Conservation (phyloP, 441 rosid species). For the Corymbia citriodora region DNA sequence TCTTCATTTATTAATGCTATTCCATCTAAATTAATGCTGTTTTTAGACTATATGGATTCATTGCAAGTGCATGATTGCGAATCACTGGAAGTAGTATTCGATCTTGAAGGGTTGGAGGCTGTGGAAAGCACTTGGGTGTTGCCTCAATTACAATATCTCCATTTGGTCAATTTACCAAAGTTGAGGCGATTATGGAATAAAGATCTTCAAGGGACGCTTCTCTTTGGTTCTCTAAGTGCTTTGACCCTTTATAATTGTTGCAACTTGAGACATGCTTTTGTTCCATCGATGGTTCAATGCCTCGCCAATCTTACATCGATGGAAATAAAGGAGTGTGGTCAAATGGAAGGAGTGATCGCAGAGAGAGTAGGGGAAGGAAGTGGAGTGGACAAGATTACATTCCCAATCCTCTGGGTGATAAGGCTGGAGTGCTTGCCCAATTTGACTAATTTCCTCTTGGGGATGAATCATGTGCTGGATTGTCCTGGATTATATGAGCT, state of each 20-base stretch:
- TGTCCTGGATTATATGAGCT: not conserved
- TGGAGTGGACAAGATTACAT: not conserved
- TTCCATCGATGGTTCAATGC: not conserved
- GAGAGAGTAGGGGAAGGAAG: not conserved
- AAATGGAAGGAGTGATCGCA: not conserved
- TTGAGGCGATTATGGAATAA: not conserved
- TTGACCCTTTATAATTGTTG: not conserved
- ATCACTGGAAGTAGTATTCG: not conserved
- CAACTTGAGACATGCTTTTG: not conserved
- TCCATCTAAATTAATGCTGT: not conserved
- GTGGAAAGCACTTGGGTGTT: not conserved
- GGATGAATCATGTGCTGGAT: not conserved
- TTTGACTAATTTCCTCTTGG: not conserved
- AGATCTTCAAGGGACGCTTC: not conserved
- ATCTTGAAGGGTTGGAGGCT: not conserved
- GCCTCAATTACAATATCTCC: not conserved
- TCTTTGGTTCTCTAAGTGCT: fast-evolving
- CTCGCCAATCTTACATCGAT: not conserved
- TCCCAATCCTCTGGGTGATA: fast-evolving
- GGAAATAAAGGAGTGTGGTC: not conserved
- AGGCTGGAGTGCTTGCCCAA: not conserved
- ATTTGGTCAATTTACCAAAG: not conserved
- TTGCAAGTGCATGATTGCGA: not conserved
- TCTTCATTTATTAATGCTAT: not conserved
- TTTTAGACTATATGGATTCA: not conserved